These are phyloP conservation scores for Vitis labrusca DNA, from an alignment of 164 flowering plant species.

Conservation along the genomic window DNA sequence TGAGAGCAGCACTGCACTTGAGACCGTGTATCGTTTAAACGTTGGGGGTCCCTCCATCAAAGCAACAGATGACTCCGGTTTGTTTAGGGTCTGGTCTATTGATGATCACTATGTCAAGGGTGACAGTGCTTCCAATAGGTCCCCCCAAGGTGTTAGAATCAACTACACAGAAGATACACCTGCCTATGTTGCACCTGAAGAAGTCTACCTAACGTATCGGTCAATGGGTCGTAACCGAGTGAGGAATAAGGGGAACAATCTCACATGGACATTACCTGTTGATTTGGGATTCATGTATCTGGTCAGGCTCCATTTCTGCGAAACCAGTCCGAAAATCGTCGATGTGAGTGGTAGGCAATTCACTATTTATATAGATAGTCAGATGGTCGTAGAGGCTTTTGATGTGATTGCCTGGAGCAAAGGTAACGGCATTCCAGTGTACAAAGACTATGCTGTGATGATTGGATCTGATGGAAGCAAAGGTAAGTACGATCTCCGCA, in stretches of 20 bases:
- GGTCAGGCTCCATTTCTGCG: constrained; percentile 26
- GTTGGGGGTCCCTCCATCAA: constrained; percentile 9
- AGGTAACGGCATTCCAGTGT: no score
- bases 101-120: constrained; percentile 4
- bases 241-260: not conserved
- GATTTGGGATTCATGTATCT: constrained; percentile 20
- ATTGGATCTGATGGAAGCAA: no score
- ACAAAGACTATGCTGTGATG: no score
- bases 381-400: not conserved
- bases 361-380: not conserved
- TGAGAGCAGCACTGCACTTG: constrained; percentile 4
- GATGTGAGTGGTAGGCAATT: not conserved
- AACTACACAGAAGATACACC: not conserved
- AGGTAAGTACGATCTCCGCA: no score
- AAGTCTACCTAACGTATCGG: constrained; percentile 11
- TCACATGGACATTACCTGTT: constrained; percentile 19
- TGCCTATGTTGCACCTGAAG: constrained; percentile 12
- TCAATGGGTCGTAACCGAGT: not conserved
- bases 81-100: constrained; percentile 13
- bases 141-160: not conserved
- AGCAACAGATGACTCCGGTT: constrained; percentile 9
- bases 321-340: not conserved
- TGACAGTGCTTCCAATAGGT: accelerated
- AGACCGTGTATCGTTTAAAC: constrained; percentile 22
- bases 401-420: no score